Percentiles rank a stretch among this genome's conserved stretches.
Evolutionary conservation across 148 eudicot genomes (phyloP).

Genomic region (Amaranthus hypochondriacus): DNA sequence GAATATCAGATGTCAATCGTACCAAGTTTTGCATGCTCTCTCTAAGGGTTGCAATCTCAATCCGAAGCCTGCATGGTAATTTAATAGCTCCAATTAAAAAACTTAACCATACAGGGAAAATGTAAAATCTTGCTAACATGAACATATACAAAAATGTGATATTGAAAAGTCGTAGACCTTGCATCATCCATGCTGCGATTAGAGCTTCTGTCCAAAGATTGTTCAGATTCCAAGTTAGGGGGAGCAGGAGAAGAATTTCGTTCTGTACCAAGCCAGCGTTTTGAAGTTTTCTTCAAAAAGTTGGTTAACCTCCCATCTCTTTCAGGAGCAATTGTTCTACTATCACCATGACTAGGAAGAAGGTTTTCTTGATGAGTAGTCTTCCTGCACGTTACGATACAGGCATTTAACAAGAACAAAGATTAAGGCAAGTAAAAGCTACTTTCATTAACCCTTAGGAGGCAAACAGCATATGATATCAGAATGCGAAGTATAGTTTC

Average conservation of each 20-base stretch:
- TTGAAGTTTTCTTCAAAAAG: slow-evolving; percentile 59
- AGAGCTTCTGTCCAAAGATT: slow-evolving; percentile 30
- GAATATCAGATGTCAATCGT: slow-evolving; percentile 67
- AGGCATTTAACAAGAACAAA: slow-evolving; percentile 5
- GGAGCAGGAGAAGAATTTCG: slow-evolving; percentile 37
- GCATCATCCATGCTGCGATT: slow-evolving; percentile 56
- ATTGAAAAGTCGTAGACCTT: slow-evolving; percentile 41
- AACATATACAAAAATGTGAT: neutral
- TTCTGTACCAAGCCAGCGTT: slow-evolving; percentile 49
- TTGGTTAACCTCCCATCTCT: slow-evolving; percentile 67
- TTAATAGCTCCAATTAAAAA: neutral
- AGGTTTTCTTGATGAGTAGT: slow-evolving; percentile 34
- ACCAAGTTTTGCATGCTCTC: slow-evolving; percentile 88
- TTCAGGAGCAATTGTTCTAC: slow-evolving; percentile 34
- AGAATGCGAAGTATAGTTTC: neutral
- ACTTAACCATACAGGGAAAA: slow-evolving; percentile 6
- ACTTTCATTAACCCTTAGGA: neutral
- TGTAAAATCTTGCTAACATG: neutral
- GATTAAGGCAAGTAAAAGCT: neutral
- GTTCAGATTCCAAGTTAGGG: slow-evolving; percentile 35
- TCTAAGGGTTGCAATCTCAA: slow-evolving; percentile 82
- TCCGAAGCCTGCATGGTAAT: slow-evolving; percentile 34
- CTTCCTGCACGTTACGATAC: slow-evolving; percentile 38
- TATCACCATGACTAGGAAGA: slow-evolving; percentile 35
- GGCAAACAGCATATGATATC: neutral